Base-by-base conservation (phyloP, 2,329 filamentous ascomycete genomes). In the Neurospora crassa region DNA sequence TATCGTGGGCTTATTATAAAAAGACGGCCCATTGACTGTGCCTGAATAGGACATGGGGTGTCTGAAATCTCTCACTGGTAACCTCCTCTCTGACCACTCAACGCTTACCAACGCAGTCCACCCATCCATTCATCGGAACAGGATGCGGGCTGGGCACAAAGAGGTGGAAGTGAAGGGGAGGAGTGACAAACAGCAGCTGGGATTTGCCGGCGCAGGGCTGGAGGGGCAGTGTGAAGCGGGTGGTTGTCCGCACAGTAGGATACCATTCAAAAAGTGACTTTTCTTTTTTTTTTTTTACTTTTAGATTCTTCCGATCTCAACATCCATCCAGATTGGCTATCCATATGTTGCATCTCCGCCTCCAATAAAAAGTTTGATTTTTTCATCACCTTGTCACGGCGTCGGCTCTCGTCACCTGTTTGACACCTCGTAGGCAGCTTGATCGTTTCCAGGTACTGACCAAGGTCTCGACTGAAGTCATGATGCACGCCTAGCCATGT, bases 1-100 rank as follows among this genome's bases (percentile, higher is more conserved):
- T 67, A 70, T 70, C 71, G 71, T 20, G n/a, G 18, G 24, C 43
- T 70, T 69, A 42, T 69, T 69, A 72, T 70, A 37, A 37, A 8
- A 70, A 45, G 20, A 29, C 29, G 20, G 37, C 18, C 69, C 67
- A 63, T 59, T n/a, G 53, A 24, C 41, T 68, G 37, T 37, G 68
- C 67, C 67, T 72, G 71, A 59, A 67, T 67, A 71, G 69, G 41
- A 42, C 53, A 41, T n/a, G 40, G 37, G 20, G 43, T 47, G 47
- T 53, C 12, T 53, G 20, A 20, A 29, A 53, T 53, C 43, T 53
- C 45, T 29, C 5, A 6, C 5, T 53, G 47, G 47, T 29, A 53
- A 53, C 47, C 47, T 53, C 47, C 47, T 53, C 47, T 53, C 47
- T 53, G 47, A 29, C 47, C 47, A 53, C 47, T 53, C 47, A 53